Base-by-base conservation (phyloP, 2,329 filamentous ascomycete genomes). In the Talaromyces sp. region DNA sequence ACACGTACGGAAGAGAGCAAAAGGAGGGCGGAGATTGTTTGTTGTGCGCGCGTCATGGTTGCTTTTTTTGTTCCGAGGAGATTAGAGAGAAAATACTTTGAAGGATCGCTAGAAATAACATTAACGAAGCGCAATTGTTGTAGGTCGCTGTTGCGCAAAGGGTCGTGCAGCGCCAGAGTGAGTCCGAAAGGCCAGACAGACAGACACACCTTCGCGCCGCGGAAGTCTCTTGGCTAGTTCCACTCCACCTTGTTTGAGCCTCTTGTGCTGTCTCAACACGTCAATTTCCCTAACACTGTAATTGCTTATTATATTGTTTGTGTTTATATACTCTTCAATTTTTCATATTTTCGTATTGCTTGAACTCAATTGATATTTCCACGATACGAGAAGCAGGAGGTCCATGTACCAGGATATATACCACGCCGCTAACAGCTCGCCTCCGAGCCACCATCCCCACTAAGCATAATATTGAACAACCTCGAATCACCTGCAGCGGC, bases 41-140 rank as follows among this genome's bases (percentile, higher is more conserved):
- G 92, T 75, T 91, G 88, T 24, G 94, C 94, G 78, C 92, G 91
- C 67, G 94, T 96, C 94, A 97, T 97, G 65, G 66, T 87, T 78
- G 27, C 19, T 14, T 55, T 12, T 38, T 26, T 14, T 12, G 10
- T 11, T 46, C 27, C 48, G 24, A 38, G 24, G 19, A 8, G 4
- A 7, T 9, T 14, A 2, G 48, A n/a, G 3, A 52, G 5, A 21
- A 21, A 29, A 29, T 52, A 12, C 4, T 9, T n/a, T 27, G 8
- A n/a, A 17, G 26, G 21, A 19, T 2, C 12, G 29, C 19, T 19
- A 46, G 21, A 24, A 11, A 3, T 21, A 9, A 46, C 6, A 46
- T 46, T 19, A 24, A 46, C 10, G 43, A 46, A 24, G 21, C 19
- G 43, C 43, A 46, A 21, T 46, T 24, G 3, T 46, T 24, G 3